Base-by-base conservation (phyloP, 495 filamentous ascomycete species). In the Penicillium maclennaniae region DNA sequence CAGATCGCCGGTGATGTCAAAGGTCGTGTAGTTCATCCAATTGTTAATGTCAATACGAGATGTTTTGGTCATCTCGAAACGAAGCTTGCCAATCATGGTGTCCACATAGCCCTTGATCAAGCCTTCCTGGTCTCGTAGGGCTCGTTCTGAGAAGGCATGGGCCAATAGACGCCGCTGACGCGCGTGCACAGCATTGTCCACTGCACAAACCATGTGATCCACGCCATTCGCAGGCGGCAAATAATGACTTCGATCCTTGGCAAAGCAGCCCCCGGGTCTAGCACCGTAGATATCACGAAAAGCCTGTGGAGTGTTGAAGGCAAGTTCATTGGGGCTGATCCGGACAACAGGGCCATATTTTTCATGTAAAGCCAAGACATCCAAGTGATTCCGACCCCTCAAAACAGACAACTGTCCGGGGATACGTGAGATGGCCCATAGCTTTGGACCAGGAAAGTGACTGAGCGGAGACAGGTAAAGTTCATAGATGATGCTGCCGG, bases 271-370 rank as follows among this genome's bases (percentile, higher is more conserved):
- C 0, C 82, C 45, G 56, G 68, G 20, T 68, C 72, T 20, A 69
- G 64, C 19, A 8, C 77, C 79, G 52, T 86, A 82, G 44, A 88
- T 83, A 51, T 84, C 81, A 23, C 76, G 74, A 70, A 75, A 83
- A 4, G 83, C 81, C 15, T 67, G 68, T 2, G 76, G 67, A 2
- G 75, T 69, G 49, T 67, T 76, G 66, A 83, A 87, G 4, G 76
- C 78, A 0, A 88, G 60, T 40, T 81, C 72, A 36, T 77, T 67
- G 1, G 85, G 84, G 0, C 72, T 66, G 9, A 86, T 61, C 3
- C 86, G 81, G 0, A 88, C 70, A 10, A 82, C 71, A 6, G 68
- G 63, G 0, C 76, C 75, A 54, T 77, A 77, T 25, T 63, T 53
- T 1, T 61, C 47, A 58, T 78, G 74, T n/a, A 70, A 51, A 1